A percentile compares a stretch with the other conserved stretches of the same genome.
Evolutionary conservation across 1,284 basidiomycete species (phyloP).

Genomic region (Melampsora abietis-canadensis): DNA sequence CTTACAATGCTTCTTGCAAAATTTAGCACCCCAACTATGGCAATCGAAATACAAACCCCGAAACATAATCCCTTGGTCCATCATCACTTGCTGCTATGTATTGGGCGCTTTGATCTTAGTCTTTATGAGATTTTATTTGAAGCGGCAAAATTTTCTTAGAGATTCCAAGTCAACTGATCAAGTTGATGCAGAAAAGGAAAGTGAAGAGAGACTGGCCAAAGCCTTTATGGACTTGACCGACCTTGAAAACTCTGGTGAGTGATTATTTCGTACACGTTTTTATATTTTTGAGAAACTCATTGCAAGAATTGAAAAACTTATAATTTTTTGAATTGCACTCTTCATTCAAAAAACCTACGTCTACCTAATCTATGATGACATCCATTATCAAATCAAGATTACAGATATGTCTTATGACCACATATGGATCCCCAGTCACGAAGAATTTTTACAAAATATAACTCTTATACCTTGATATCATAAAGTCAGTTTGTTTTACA

Average conservation of each 20-base stretch:
- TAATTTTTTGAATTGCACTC: too few species aligned
- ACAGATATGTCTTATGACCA: too few species aligned
- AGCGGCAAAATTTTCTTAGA: neutral
- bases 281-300: too few species aligned
- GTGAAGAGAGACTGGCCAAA: neutral
- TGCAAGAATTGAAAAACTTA: too few species aligned
- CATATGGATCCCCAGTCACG: too few species aligned
- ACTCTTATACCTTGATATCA: too few species aligned
- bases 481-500: too few species aligned
- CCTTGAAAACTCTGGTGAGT: neutral
- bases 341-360: too few species aligned
- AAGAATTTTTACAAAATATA: too few species aligned
- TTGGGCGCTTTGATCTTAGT: neutral
- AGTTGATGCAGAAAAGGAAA: neutral
- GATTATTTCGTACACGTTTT: neutral
- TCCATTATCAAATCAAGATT: too few species aligned
- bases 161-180: neutral
- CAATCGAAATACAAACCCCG: conserved; percentile 1
- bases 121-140: conserved; percentile 2
- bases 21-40: conserved; percentile 1
- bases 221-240: conserved; percentile 4
- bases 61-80: neutral
- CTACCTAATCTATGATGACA: too few species aligned
- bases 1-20: too few species aligned
- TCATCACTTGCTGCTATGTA: neutral